phyloP scores from a whole-genome alignment of 2,329 filamentous ascomycete genomes.

The Cordyceps pruinosa region DNA sequence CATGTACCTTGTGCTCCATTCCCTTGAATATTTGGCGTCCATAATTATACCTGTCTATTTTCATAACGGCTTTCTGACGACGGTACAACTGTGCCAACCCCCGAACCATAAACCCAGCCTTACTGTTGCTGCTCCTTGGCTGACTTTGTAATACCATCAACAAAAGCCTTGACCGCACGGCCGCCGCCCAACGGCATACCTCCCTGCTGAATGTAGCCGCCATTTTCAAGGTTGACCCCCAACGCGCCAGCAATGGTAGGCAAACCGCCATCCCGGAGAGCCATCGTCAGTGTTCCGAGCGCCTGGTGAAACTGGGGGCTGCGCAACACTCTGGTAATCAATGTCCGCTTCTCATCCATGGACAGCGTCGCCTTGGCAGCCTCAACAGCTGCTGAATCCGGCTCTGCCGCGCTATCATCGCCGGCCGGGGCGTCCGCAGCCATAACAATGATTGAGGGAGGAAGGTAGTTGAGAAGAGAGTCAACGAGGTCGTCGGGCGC shows the following conservation, averaged over 20 bases:
- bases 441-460: constrained; percentile 69
- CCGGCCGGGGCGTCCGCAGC: constrained; percentile 56
- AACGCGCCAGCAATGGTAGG: constrained; percentile 86
- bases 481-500: constrained; percentile 63
- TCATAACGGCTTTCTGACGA: not conserved
- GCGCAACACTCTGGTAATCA: constrained; percentile 74
- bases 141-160: constrained; percentile 78
- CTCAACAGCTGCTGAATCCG: constrained; percentile 59
- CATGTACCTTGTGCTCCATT: not conserved
- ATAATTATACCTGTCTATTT: not conserved
- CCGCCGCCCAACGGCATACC: constrained; percentile 81
- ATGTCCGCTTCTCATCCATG: constrained; percentile 67
- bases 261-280: constrained; percentile 81
- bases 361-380: constrained; percentile 69
- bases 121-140: constrained; percentile 50
- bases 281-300: constrained; percentile 75
- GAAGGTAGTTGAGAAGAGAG: constrained; percentile 68
- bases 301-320: constrained; percentile 91
- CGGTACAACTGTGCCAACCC: too few species aligned
- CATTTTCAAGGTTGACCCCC: constrained; percentile 71
- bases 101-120: not conserved
- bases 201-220: constrained; percentile 71
- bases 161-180: constrained; percentile 83
- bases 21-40: too few species aligned
- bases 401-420: constrained; percentile 54